Conservation (phyloP, 148 eudicot species). For the Diospyros kaki region DNA sequence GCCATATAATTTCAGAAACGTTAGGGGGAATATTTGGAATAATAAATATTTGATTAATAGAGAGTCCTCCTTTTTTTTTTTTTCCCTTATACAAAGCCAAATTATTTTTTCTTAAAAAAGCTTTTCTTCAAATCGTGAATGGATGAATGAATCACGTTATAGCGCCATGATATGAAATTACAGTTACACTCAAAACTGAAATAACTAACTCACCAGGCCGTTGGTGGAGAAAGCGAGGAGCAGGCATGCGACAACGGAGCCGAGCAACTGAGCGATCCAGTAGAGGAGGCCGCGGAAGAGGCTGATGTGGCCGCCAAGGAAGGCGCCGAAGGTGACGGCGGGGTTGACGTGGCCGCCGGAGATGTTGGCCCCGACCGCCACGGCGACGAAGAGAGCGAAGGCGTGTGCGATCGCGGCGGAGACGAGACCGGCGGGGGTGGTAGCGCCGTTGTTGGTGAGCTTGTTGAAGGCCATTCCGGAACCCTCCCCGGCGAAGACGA, state of each 20-base stretch:
- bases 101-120: too few species aligned
- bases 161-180: not conserved
- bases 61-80: too few species aligned
- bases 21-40: not conserved
- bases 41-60: not conserved
- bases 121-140: too few species aligned
- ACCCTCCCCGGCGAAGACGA: slow-evolving; percentile 51
- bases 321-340: slow-evolving; percentile 56
- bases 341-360: slow-evolving; percentile 68
- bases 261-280: slow-evolving; percentile 51
- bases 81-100: too few species aligned
- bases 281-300: slow-evolving; percentile 44
- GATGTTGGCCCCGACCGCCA: slow-evolving; percentile 48
- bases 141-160: too few species aligned
- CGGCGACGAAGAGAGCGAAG: slow-evolving; percentile 52
- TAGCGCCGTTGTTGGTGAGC: slow-evolving; percentile 32
- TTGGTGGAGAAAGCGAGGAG: slow-evolving; percentile 51
- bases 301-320: slow-evolving; percentile 48
- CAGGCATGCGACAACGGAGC: slow-evolving; percentile 44
- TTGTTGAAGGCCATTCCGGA: slow-evolving; percentile 51
- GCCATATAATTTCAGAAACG: not conserved
- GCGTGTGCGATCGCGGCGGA: slow-evolving; percentile 48
- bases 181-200: not conserved
- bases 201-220: slow-evolving; percentile 30
- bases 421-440: slow-evolving; percentile 50